Base-by-base conservation (phyloP, 2,329 filamentous ascomycete genomes). In the Aspergillus sclerotialis region DNA sequence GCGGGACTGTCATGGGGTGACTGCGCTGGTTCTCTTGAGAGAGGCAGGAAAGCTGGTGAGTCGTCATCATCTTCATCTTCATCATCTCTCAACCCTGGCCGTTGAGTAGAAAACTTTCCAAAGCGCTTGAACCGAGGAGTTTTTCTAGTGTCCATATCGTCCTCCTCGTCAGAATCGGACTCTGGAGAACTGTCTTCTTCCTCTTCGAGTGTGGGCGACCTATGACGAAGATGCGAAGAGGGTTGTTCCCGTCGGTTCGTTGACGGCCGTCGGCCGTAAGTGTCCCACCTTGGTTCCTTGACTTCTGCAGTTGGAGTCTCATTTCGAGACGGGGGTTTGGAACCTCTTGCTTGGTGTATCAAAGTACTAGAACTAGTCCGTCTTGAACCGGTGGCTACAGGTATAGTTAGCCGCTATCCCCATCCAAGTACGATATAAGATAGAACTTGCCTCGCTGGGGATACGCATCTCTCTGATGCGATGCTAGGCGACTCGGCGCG, bases 41-140 rank as follows among this genome's bases (percentile, higher is more conserved):
- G 48, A 1, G 67, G 66, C 1, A 70, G 52, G 36, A 71, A 70
- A 2, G 67, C 64, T 0, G 65, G 66, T 0, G 64, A 55, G 13
- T 68, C 65, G 23, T 69, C 65, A 18, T 69, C 65, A 9, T 65
- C 65, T 15, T 67, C 63, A 11, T 67, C 56, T 13, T 64, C 63
- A 4, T 63, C 56, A 16, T 63, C 57, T 14, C 51, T 39, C 9
- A 58, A 35, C 25, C 56, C 44, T 2, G 50, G 45, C 15, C 51
- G 53, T 35, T 62, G 59, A 3, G 45, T 56, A 4, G 63, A 66
- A 29, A 59, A 61, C 39, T 58, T 58, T 7, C 61, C 61, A 35
- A 64, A 64, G 7, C 58, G 57, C 38, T 53, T 56, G 35, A 61
- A 60, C 7, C 51, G 44, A 2, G 52, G 53, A 4, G 45, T 49